These are phyloP conservation scores for Sophora flavescens DNA, from an alignment of 306 rosid species.

Conservation along the genomic window DNA sequence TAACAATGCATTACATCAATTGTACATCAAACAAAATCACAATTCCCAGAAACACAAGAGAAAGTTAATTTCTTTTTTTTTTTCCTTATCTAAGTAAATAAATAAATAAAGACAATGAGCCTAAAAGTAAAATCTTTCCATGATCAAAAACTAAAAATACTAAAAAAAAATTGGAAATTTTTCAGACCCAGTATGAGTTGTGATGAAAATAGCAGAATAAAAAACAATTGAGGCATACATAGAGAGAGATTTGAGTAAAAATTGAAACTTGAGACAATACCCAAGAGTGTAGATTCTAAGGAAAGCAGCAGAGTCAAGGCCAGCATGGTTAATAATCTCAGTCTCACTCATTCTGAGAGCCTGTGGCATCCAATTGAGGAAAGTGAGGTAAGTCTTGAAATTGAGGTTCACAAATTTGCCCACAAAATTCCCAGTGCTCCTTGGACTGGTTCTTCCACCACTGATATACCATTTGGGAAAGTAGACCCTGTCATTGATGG, in stretches of 20 bases:
- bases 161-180: not conserved
- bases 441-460: constrained; percentile 79
- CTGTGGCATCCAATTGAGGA: constrained; percentile 96
- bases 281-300: constrained; percentile 93
- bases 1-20: constrained; percentile 38
- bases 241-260: constrained; percentile 3
- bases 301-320: constrained; percentile 95
- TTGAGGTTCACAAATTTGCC: constrained; percentile 87
- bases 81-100: not conserved
- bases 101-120: not conserved
- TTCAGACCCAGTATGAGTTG: not conserved
- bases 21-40: constrained; percentile 27
- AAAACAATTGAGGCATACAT: not conserved
- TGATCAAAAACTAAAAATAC: not conserved
- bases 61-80: not conserved
- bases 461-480: constrained; percentile 88
- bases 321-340: constrained; percentile 89
- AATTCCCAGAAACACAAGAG: constrained; percentile 27
- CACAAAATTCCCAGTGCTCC: constrained; percentile 72
- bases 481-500: constrained; percentile 90
- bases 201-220: not conserved
- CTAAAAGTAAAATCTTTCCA: constrained; percentile 23
- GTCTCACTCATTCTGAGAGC: constrained; percentile 84
- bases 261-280: constrained; percentile 49
- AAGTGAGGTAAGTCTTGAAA: constrained; percentile 75